Conservation (phyloP, 1,284 basidiomycete species). For the Tylopilus sp. region DNA sequence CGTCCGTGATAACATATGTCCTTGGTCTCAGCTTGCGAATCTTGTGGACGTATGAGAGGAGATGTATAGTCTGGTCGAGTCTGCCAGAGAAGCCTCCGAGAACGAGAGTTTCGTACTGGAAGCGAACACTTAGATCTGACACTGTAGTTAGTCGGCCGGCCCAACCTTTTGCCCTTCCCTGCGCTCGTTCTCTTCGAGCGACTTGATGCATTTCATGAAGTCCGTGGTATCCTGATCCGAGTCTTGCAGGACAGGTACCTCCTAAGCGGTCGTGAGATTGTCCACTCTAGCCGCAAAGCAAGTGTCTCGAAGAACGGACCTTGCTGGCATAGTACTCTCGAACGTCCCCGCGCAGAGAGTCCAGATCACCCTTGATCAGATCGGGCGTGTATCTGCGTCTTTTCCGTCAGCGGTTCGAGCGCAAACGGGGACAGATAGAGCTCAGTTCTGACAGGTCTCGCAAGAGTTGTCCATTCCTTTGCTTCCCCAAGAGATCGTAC, state of each 20-base stretch:
- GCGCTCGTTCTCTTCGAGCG: conserved; percentile 55
- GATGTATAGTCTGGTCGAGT: conserved; percentile 92
- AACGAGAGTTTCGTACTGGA: conserved; percentile 66
- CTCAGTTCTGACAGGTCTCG: conserved; percentile 30
- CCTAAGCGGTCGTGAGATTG: conserved; percentile 38
- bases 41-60: conserved; percentile 83
- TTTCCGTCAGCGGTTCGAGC: conserved; percentile 1
- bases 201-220: conserved; percentile 84
- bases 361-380: conserved; percentile 90
- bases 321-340: conserved; percentile 59
- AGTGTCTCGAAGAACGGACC: conserved; percentile 37
- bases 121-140: background rate
- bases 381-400: conserved; percentile 67
- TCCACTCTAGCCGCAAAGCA: background rate
- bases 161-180: conserved; percentile 38
- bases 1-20: conserved; percentile 80
- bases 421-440: background rate
- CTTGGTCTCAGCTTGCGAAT: conserved; percentile 59
- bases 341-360: conserved; percentile 81
- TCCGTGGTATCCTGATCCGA: conserved; percentile 85
- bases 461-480: conserved; percentile 17
- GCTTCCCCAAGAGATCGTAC: conserved; percentile 53
- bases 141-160: background rate
- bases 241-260: conserved; percentile 67
- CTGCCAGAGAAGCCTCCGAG: conserved; percentile 89